These are phyloP conservation scores for Selenicereus undatus DNA, from an alignment of 148 eudicot genomes.

Conservation along the genomic window DNA sequence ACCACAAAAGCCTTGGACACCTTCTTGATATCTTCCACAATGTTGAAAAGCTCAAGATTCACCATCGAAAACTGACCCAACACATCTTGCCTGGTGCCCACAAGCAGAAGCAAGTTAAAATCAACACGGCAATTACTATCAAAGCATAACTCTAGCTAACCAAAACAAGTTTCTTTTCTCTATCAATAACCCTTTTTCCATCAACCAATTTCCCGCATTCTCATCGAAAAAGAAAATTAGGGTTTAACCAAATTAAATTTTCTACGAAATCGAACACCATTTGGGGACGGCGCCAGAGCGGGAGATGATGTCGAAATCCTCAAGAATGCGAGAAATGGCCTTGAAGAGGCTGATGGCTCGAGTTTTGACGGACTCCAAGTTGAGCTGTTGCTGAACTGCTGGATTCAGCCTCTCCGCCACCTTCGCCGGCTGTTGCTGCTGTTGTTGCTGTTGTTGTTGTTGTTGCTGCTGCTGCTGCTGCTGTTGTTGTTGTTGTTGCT, in stretches of 20 bases:
- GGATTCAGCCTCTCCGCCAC: conserved; percentile 62
- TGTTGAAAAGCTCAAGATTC: conserved; percentile 83
- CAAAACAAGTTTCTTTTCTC: background rate
- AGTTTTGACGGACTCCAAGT: conserved; percentile 75
- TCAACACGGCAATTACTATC: background rate
- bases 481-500: background rate
- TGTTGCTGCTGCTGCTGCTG: background rate
- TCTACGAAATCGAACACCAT: conserved; percentile 39
- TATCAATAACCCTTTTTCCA: background rate
- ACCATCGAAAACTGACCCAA: conserved; percentile 94
- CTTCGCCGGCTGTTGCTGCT: conserved; percentile 32
- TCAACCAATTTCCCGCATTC: background rate
- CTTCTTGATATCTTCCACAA: conserved; percentile 92
- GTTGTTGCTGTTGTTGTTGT: conserved; percentile 37
- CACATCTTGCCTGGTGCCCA: conserved; percentile 68
- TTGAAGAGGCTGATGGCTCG: conserved; percentile 75
- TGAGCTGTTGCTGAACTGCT: conserved; percentile 75
- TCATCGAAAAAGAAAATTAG: background rate
- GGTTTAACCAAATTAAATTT: background rate
- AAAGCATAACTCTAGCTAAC: background rate
- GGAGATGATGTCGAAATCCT: conserved; percentile 60
- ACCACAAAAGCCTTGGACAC: conserved; percentile 96
- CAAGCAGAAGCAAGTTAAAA: conserved; percentile 2
- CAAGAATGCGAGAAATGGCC: conserved; percentile 81
- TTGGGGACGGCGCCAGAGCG: conserved; percentile 73